Conservation (phyloP, 225 moss, liverwort and hornwort species). For the Bryum argenteum region DNA sequence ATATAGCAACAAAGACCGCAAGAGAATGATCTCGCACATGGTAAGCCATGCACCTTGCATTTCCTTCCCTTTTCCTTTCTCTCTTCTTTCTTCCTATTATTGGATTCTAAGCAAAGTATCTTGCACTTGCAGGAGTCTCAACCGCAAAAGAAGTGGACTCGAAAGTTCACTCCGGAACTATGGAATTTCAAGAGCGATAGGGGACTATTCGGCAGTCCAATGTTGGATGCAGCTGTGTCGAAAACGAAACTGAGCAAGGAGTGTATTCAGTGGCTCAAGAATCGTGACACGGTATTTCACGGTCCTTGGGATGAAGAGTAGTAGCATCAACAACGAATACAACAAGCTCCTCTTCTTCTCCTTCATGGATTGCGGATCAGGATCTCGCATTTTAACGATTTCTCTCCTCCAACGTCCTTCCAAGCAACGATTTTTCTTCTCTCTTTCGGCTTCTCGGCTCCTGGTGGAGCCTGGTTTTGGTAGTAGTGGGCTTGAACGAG, state of each 20-base stretch:
- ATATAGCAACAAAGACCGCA: slow-evolving; percentile 87
- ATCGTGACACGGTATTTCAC: slow-evolving; percentile 75
- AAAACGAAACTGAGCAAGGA: slow-evolving; percentile 76
- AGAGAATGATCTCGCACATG: slow-evolving; percentile 86
- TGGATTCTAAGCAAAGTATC: background rate
- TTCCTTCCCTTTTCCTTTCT: background rate
- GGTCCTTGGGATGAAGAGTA: slow-evolving; percentile 96
- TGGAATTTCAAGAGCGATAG: slow-evolving; percentile 94
- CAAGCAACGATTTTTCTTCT: slow-evolving; percentile 32
- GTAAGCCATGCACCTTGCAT: slow-evolving; percentile 34
- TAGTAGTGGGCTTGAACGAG: slow-evolving; percentile 33
- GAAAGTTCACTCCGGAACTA: slow-evolving; percentile 78
- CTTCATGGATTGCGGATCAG: slow-evolving; percentile 36
- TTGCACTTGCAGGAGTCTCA: slow-evolving; percentile 66
- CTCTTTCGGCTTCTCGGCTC: slow-evolving; percentile 27
- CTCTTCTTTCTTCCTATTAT: background rate
- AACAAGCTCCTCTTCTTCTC: slow-evolving; percentile 18
- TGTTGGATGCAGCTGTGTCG: slow-evolving; percentile 86
- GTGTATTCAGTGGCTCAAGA: slow-evolving; percentile 84
- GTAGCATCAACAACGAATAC: slow-evolving; percentile 17
- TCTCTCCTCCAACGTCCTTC: slow-evolving; percentile 33
- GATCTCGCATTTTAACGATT: slow-evolving; percentile 40
- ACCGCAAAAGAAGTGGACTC: slow-evolving; percentile 94
- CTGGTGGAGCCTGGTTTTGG: slow-evolving; percentile 38
- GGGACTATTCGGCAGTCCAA: slow-evolving; percentile 91